Evolutionary conservation across 495 filamentous ascomycete species (phyloP), one percentile per base, ranked within the genome.

Genomic region (Astrothelium macrocarpum): DNA sequence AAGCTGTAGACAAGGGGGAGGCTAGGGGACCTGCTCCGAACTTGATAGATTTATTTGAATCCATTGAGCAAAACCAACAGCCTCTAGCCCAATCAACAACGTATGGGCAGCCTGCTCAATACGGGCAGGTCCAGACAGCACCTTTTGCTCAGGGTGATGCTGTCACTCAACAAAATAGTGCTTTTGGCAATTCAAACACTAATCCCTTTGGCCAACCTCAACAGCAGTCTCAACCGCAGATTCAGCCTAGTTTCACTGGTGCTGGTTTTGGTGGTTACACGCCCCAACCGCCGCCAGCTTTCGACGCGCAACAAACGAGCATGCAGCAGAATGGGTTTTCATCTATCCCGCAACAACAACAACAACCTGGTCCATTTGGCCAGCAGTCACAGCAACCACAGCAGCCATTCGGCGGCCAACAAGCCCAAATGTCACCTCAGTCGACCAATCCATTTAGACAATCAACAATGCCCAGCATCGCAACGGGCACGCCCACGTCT

Each of bases 11-110:
- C 72, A 11, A 80, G 78, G 62, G 65, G 20, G 70, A 74, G 56
- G 76, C 80, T 26, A 87, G 85, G 62, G 83, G 85, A 2, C 86
- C 88, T 0, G 86, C 85, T 63, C 80, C 87, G 58, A 90, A 97
- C 76, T 78, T 99, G 60, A 99, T 99, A 69, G 94, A 99, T 73
- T 96, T 99, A 73, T 99, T 99, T 71, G 94, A 94, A 65, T 93
- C 93, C 1, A 97, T 99, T 70, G 91, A 97, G 69, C 87, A 89
- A 69, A 92, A 93, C 65, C 90, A 93, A 73, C 90, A 91, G 64
- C 80, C 81, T 1, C 84, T 89, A 74, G 86, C 86, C 2, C 82
- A 84, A 59, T 29, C 49, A 29, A 56, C 49, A 56, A 29, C 49
- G 2, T 28, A 56, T 56, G 49, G 23, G 29, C 49, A 56, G 20